These are phyloP conservation scores for Eimeria acervulina DNA, from an alignment of 169 alveolate species.

Conservation along the genomic window DNA sequence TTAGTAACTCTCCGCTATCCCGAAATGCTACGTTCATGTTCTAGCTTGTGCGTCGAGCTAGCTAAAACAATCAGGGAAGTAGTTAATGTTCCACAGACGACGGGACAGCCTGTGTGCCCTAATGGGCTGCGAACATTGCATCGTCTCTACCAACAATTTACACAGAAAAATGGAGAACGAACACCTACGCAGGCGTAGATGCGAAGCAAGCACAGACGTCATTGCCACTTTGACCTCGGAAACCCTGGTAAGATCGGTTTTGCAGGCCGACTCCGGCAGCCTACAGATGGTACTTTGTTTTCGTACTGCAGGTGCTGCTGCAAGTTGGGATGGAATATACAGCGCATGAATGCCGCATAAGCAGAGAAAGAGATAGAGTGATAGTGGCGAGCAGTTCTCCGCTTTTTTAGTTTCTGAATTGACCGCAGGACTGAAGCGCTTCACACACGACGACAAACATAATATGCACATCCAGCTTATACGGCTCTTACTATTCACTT, in stretches of 20 bases:
- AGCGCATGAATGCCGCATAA: neutral
- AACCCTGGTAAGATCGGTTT: neutral
- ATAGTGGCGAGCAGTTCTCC: neutral
- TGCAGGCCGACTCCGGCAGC: neutral
- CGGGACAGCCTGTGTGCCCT: neutral
- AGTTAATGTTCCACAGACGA: neutral
- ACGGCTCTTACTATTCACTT: neutral
- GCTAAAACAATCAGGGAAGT: neutral
- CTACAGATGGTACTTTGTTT: neutral
- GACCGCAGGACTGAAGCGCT: neutral
- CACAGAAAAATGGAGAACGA: neutral
- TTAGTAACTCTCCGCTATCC: neutral
- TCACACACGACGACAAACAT: neutral
- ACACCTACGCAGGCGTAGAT: neutral
- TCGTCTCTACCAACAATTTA: neutral
- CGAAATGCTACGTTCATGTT: neutral
- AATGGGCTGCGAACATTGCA: neutral
- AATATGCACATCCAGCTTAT: neutral
- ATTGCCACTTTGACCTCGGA: neutral
- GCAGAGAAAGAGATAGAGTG: neutral
- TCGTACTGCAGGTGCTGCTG: neutral
- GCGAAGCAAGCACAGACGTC: neutral
- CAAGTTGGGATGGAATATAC: neutral
- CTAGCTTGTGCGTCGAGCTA: neutral
- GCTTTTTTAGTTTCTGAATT: neutral